phyloP scores from a whole-genome alignment of 768 basidiomycete genomes.

The Hygrocybe coccinea region DNA sequence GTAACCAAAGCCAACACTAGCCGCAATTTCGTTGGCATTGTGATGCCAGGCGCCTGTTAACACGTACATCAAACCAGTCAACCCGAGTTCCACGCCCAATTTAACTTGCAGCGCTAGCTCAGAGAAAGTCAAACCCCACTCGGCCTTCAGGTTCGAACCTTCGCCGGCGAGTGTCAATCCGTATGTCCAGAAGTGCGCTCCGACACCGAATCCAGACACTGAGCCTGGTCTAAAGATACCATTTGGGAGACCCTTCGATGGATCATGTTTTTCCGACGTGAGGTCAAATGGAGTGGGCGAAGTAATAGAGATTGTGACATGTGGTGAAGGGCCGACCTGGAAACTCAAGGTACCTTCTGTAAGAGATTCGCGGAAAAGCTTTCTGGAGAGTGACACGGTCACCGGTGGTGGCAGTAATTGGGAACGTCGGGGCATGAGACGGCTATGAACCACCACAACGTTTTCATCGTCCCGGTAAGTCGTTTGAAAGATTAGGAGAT shows the following conservation, averaged over 20 bases:
- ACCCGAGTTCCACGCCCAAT: conserved; percentile 44
- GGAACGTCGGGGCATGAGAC: background rate
- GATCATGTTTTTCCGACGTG: conserved; percentile 10
- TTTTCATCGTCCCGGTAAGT: conserved; percentile 50
- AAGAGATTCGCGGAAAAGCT: conserved; percentile 46
- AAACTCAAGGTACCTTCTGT: conserved; percentile 44
- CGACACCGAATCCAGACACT: conserved; percentile 45
- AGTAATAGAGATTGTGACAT: conserved; percentile 38
- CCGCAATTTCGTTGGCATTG: conserved; percentile 40
- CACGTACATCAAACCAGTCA: conserved; percentile 41
- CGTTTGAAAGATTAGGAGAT: conserved; percentile 37
- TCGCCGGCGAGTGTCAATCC: conserved; percentile 47
- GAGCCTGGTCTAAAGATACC: conserved; percentile 22
- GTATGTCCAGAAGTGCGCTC: conserved; percentile 43
- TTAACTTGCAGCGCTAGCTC: conserved; percentile 55
- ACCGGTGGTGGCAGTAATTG: conserved; percentile 31
- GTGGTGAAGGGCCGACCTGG: conserved; percentile 31
- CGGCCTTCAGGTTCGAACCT: conserved; percentile 45
- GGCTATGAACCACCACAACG: conserved; percentile 29
- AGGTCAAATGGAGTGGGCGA: conserved; percentile 41
- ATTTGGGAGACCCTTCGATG: conserved; percentile 20
- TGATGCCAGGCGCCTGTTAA: conserved; percentile 49
- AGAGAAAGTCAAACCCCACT: conserved; percentile 47
- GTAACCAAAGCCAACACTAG: conserved; percentile 40
- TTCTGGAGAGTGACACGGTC: conserved; percentile 44